A percentile compares a stretch with the other conserved stretches of the same genome.
Conservation (phyloP, 2,329 filamentous ascomycete species). For the Paraphoma sp. region DNA sequence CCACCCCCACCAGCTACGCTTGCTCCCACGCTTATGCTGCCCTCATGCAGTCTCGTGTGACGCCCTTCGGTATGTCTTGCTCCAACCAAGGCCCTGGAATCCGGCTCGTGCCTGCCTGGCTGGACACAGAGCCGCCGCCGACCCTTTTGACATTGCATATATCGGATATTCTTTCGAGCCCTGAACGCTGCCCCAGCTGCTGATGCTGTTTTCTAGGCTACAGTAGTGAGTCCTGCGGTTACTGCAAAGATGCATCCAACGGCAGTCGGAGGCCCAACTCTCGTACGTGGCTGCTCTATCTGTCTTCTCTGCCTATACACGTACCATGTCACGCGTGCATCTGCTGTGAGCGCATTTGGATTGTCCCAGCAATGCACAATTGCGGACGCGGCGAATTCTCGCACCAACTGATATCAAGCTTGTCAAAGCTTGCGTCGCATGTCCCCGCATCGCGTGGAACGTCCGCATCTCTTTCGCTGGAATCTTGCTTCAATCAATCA, state of each 20-base stretch:
- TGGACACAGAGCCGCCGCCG: constrained; percentile 32
- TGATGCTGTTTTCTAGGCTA: constrained; percentile 51
- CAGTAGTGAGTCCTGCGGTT: constrained; percentile 57
- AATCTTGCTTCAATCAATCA: constrained; percentile 14
- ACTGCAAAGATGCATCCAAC: constrained; percentile 56
- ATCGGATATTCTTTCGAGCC: background rate
- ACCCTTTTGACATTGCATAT: constrained; percentile 7
- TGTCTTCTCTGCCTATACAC: constrained; percentile 14
- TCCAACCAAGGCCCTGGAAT: constrained; percentile 45
- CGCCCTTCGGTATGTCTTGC: constrained; percentile 49
- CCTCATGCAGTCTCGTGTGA: constrained; percentile 51
- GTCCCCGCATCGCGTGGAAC: constrained; percentile 24
- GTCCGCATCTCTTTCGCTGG: constrained; percentile 3
- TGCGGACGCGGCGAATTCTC: constrained; percentile 12
- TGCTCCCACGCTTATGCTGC: constrained; percentile 50
- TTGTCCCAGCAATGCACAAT: constrained; percentile 5
- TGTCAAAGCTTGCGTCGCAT: constrained; percentile 29
- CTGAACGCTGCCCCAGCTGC: constrained; percentile 13
- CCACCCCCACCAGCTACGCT: constrained; percentile 39
- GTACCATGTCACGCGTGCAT: constrained; percentile 27
- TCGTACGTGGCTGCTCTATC: constrained; percentile 50
- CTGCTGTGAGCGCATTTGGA: constrained; percentile 15
- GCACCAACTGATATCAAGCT: constrained; percentile 38
- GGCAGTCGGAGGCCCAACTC: constrained; percentile 56
- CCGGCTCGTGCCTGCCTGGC: constrained; percentile 47